phyloP scores from a whole-genome alignment of 345 rosid species.

The Erucastrum elatum region DNA sequence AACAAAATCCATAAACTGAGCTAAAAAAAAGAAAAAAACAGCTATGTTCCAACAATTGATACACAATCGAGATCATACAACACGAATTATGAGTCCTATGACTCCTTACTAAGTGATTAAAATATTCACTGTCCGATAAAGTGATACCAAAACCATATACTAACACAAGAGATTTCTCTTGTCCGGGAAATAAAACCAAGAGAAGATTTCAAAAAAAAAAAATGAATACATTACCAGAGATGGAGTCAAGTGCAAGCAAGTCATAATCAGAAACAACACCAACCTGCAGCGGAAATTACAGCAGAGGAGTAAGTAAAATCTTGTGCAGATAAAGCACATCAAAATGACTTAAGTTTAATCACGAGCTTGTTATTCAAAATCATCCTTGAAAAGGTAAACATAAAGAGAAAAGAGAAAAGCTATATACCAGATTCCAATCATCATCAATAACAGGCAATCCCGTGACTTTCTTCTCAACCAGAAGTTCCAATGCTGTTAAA shows the following conservation, averaged over 20 bases:
- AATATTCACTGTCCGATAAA: neutral
- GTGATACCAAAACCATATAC: neutral
- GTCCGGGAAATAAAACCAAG: neutral
- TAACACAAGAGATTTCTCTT: neutral
- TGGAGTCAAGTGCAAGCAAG: slow-evolving; percentile 76
- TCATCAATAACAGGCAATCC: slow-evolving; percentile 93
- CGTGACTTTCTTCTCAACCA: slow-evolving; percentile 81
- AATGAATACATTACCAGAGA: slow-evolving; percentile 59
- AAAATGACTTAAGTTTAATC: neutral
- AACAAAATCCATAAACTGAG: too few relatives aligned
- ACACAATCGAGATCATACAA: neutral
- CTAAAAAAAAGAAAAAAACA: too few relatives aligned
- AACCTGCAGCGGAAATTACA: slow-evolving; percentile 55
- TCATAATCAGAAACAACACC: slow-evolving; percentile 99
- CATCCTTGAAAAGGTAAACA: too few relatives aligned
- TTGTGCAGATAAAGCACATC: too few relatives aligned
- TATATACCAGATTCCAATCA: slow-evolving; percentile 85
- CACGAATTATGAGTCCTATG: neutral
- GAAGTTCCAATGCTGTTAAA: slow-evolving; percentile 64
- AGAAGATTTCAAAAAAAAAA: neutral
- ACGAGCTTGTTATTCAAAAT: neutral
- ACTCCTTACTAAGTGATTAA: neutral
- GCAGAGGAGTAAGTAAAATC: neutral
- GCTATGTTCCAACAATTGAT: neutral
- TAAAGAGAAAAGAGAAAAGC: neutral